Base-by-base conservation (phyloP, 192 early-diverging fungal species). In the Pilaira anomala region DNA sequence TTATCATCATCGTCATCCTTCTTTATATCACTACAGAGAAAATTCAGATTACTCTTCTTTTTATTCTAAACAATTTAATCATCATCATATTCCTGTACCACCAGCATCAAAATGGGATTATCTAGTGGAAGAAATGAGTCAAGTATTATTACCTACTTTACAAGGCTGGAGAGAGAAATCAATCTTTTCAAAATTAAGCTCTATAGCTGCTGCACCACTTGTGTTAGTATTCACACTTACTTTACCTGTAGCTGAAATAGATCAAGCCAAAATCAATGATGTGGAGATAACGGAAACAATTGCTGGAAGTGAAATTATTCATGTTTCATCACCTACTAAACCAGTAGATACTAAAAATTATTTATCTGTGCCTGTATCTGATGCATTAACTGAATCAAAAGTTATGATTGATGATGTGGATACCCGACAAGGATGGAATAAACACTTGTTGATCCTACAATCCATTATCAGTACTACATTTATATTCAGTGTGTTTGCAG, bases 171-270 rank as follows among this genome's bases (percentile, higher is more conserved):
- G 72, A 1, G 45, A 69, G 8, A 86, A 85, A 48, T 67, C 72
- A 0, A n/a, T 44, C 12, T 73, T 75, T 53, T 63, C 80, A 25
- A 80, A 76, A 55, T 49, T 81, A 28, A 74, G 79, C 55, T 69
- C 80, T 0, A 46, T 88, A 7, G 45, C 73, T 2, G 79, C 80
- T 7, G 64, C 76, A 4, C 87, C 87, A 0, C 77, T 83, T 30
- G 76, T 81, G 2, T 59, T 83, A 0, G 2, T 85, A 1, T 60
- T 89, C 41, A 77, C 70, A 9, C 44, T 88, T 5, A 88, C 88
- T 0, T 60, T 86, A 44, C 87, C 89, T 18, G 85, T 86, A 14
- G 84, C 85, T 4, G 81, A 86, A 63, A 30, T 66, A 1, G 68
- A 82, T 14, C 63, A 67, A 30, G n/a, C 76, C 13, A 12, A 24